A percentile compares a stretch with the other conserved stretches of the same genome.
phyloP scores from a whole-genome alignment of 2,329 filamentous ascomycete genomes.

The Aureobasidium sp. region DNA sequence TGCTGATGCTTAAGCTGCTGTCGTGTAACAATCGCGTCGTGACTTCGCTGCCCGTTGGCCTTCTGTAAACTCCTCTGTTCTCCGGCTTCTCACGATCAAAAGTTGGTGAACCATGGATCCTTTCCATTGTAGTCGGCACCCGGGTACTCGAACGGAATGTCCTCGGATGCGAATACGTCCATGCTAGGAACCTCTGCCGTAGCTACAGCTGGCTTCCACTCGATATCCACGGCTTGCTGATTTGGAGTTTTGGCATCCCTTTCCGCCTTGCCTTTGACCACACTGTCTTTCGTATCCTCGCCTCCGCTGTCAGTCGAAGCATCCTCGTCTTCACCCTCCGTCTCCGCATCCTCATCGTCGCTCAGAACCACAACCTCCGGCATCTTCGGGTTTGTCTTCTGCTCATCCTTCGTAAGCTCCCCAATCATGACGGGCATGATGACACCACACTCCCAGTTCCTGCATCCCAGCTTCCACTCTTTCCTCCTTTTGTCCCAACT shows the following conservation, averaged over 20 bases:
- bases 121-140: slow-evolving; percentile 49
- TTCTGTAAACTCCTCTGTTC: background rate
- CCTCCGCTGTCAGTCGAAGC: slow-evolving; percentile 11
- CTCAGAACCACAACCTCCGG: background rate
- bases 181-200: background rate
- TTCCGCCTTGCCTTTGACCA: background rate
- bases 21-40: background rate
- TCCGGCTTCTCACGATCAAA: background rate
- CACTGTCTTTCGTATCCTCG: slow-evolving; percentile 10
- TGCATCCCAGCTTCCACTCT: slow-evolving; percentile 65
- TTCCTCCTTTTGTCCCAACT: slow-evolving; percentile 56
- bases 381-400: background rate
- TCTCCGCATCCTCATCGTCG: slow-evolving; percentile 7
- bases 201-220: background rate
- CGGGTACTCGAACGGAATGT: slow-evolving; percentile 99
- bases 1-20: background rate
- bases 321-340: background rate
- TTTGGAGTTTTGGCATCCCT: slow-evolving; percentile 12
- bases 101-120: slow-evolving; percentile 11
- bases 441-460: slow-evolving; percentile 96
- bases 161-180: slow-evolving; percentile 52
- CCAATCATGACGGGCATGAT: slow-evolving; percentile 49
- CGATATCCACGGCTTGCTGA: background rate
- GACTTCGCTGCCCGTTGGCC: background rate
- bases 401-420: background rate